Evolutionary conservation across 139 green algal species (phyloP), one percentile per base, ranked within the genome.

Genomic region (Axilococcus clingmanii): DNA sequence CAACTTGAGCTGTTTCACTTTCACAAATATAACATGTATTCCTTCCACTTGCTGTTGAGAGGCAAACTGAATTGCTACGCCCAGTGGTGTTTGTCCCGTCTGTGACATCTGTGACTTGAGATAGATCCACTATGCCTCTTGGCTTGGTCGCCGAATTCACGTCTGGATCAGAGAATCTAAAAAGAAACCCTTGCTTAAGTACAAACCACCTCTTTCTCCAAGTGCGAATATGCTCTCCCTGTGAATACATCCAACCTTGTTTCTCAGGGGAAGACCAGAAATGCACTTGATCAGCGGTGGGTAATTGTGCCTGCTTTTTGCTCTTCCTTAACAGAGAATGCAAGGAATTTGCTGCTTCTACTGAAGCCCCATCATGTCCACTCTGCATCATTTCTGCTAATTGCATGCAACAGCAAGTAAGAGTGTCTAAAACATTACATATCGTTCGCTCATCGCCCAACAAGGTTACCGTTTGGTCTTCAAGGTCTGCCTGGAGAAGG

Each of bases 141-240:
- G 86, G 79, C 58, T 88, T 88, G 52, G 64, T 63, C 14, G 52
- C 48, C 27, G 82, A 57, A 16, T 32, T 61, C 2, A 91, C 72
- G 15, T 88, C 78, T 15, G 52, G 41, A 30, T 52, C 63, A 24
- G 81, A 71, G 61, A 95, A 95, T 31, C 86, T 72, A 70, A 88
- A 94, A 8, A 94, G 59, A 66, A 79, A 85, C 23, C 82, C 82
- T 54, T 70, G 54, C 64, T 95, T 95, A 20, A 95, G 74, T n/a
- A 95, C 76, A 49, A 94, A 93, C 84, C 84, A 95, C 53, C 87
- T 75, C 41, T 82, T 78, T 48, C 87, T 74, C 87, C 87, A 95
- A 4, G 69, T 87, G 48, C 83, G 84, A 44, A 94, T 74, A 31
- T 83, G 56, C 16, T 95, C 87, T 14, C 82, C 81, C 53, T 95